Base-by-base conservation (phyloP, 768 basidiomycete species). In the Termitomyces sp. region DNA sequence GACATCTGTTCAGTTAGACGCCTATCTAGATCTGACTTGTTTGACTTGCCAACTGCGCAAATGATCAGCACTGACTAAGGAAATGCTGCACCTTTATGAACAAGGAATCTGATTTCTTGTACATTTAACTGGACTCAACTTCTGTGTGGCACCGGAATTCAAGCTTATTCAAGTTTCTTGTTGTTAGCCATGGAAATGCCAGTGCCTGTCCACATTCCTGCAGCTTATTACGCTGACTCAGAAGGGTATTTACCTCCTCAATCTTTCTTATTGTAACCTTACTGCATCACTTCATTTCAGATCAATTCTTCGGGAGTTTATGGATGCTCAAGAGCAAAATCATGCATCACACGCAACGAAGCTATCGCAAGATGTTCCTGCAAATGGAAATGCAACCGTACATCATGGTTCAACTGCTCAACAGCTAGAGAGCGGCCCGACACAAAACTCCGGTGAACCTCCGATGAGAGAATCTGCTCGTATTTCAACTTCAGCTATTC, bases 211-310 rank as follows among this genome's bases (percentile, higher is more conserved):
- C 28, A n/a, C 38, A 55, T 40, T 4, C 28, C 54, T 33, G n/a
- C 36, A 24, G 40, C 39, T 35, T 52, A 57, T 28, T 65, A 49
- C 11, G 57, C 55, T 24, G 59, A 58, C 12, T 55, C 65, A n/a
- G 65, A 60, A 60, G 45, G 56, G 56, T 57, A 48, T 22, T 7
- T 4, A 12, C 1, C 18, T 32, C n/a, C 18, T n/a, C 7, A 20
- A 32, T 55, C 18, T 42, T 7, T 28, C 15, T 4, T 33, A 18
- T 33, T 4, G 11, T 12, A 42, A 20, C 39, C 18, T 55, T 32
- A 44, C 20, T 3, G n/a, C 33, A 33, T 7, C 20, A 32, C 12
- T 3, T 55, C 28, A 42, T 44, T 32, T 33, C 7, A 55, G 54
- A 7, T 33, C 40, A 15, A 7, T 44, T 42, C 40, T 33, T 20